A percentile compares a stretch with the other conserved stretches of the same genome.
Conservation (phyloP, 768 basidiomycete species). For the Chalciporus pseudorubinellus region DNA sequence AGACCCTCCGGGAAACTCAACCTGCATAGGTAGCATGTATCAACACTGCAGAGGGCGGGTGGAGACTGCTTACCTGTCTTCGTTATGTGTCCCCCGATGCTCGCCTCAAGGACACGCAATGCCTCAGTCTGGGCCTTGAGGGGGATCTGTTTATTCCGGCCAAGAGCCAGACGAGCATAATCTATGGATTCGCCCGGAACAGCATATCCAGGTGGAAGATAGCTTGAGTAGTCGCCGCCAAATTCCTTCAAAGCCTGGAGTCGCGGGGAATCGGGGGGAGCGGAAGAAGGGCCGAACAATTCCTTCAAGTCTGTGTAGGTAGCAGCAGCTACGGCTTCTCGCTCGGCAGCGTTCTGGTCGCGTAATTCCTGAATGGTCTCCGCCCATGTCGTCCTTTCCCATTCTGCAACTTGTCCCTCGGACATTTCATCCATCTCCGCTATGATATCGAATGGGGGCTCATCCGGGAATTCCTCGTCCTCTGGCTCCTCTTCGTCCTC, state of each 20-base stretch:
- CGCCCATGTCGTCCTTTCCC: not conserved
- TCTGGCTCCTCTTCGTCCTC: not conserved
- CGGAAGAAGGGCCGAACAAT: conserved; percentile 14
- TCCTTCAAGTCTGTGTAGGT: conserved; percentile 14
- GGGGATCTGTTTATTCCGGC: conserved; percentile 41
- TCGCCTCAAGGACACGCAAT: conserved; percentile 36
- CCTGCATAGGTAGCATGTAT: not conserved
- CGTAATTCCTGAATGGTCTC: not conserved
- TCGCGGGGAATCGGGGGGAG: conserved; percentile 13
- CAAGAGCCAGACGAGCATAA: conserved; percentile 43
- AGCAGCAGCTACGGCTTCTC: not conserved
- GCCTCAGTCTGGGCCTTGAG: conserved; percentile 39
- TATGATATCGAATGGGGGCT: not conserved
- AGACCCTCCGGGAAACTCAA: not conserved
- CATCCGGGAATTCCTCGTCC: not conserved
- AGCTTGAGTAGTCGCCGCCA: conserved; percentile 53
- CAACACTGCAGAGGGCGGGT: not conserved
- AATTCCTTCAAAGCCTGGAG: conserved; percentile 35
- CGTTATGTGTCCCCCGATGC: conserved; percentile 6
- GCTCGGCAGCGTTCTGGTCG: not conserved
- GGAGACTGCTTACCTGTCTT: conserved; percentile 12
- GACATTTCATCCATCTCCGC: not conserved
- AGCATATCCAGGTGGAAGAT: conserved; percentile 31
- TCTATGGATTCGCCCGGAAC: conserved; percentile 36
- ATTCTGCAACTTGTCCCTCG: not conserved